Percentiles rank a stretch among this genome's conserved stretches.
phyloP scores from a whole-genome alignment of 2,329 filamentous ascomycete genomes.

The Claviceps maximensis region DNA sequence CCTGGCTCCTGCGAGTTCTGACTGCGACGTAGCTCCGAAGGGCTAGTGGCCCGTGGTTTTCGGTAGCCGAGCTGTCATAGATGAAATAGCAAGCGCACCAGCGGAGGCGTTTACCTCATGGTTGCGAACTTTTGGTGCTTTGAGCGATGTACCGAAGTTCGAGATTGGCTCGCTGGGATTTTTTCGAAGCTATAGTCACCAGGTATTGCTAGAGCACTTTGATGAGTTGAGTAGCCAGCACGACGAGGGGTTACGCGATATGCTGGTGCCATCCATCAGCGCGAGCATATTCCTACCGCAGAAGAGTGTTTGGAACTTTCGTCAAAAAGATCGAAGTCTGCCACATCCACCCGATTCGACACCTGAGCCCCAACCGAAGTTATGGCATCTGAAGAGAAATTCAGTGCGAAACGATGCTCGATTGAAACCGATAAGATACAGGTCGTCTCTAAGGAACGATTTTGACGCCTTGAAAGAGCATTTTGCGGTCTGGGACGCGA shows the following conservation, averaged over 20 bases:
- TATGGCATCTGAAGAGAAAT: constrained; percentile 5
- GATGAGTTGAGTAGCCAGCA: constrained; percentile 35
- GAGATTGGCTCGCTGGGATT: constrained; percentile 39
- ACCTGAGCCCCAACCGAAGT: constrained; percentile 11
- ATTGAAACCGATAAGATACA: constrained; percentile 6
- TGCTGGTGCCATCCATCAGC: constrained; percentile 39
- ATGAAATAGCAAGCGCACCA: constrained; percentile 11
- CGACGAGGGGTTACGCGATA: constrained; percentile 32
- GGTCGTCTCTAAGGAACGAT: neutral
- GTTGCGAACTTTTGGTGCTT: constrained; percentile 30
- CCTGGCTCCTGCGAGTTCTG: neutral
- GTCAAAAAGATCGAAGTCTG: constrained; percentile 17
- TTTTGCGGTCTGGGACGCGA: constrained; percentile 22
- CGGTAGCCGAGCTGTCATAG: neutral
- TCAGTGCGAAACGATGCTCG: constrained; percentile 9
- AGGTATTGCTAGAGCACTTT: constrained; percentile 34
- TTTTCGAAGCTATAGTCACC: constrained; percentile 34
- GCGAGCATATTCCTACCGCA: constrained; percentile 40
- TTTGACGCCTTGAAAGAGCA: constrained; percentile 16
- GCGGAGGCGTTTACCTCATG: constrained; percentile 19
- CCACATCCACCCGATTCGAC: constrained; percentile 14
- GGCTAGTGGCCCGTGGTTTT: constrained; percentile 4
- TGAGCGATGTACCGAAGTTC: constrained; percentile 38
- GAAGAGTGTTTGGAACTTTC: constrained; percentile 36
- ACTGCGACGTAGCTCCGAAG: neutral